Base-by-base conservation (phyloP, 352 stramenopile genomes). In the Phytophthora ramorum region DNA sequence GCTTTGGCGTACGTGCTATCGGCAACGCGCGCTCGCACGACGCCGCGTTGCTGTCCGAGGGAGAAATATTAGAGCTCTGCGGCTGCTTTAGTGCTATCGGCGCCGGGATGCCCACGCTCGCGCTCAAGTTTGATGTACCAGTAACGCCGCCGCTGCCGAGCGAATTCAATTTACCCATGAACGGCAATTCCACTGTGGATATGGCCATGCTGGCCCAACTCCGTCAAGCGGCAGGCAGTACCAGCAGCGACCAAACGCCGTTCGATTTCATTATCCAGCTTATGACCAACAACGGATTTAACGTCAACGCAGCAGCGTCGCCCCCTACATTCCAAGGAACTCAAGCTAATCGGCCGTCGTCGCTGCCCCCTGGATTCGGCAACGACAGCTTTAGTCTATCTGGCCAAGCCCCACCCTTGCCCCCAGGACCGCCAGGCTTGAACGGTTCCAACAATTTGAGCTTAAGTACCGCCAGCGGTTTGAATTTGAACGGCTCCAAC, bases 61-160 rank as follows among this genome's bases (percentile, higher is more conserved):
- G 34, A 34, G 69, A 76, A 60, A 61, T 61, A n/a, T 40, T 76
- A 13, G 69, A 73, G 40, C 48, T 76, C 12, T 73, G 69, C 24
- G 47, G 63, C 14, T 76, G 69, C 16, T 71, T 73, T 59, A 76
- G 69, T 65, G 69, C 63, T 16, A 73, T 76, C 30, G 69, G 69
- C 0, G 69, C 58, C 9, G 63, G 44, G 3, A 71, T 76, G 58
- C 64, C 69, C 9, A 69, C 58, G 20, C 69, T 76, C 10, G 58
- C 63, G 16, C 58, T 63, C 0, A 43, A 71, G 41, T 76, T 76
- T 67, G 32, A 73, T 22, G 64, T 58, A 8, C 72, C 34, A 10
- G 30, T 45, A n/a, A 16, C 51, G 40, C 28, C 67, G 3, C 46
- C 63, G 16, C 28, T 50, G 3, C 19, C 62, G 13, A 62, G 45